Conservation (phyloP, 2,329 filamentous ascomycete genomes). For the Fusarium cyanostomum region DNA sequence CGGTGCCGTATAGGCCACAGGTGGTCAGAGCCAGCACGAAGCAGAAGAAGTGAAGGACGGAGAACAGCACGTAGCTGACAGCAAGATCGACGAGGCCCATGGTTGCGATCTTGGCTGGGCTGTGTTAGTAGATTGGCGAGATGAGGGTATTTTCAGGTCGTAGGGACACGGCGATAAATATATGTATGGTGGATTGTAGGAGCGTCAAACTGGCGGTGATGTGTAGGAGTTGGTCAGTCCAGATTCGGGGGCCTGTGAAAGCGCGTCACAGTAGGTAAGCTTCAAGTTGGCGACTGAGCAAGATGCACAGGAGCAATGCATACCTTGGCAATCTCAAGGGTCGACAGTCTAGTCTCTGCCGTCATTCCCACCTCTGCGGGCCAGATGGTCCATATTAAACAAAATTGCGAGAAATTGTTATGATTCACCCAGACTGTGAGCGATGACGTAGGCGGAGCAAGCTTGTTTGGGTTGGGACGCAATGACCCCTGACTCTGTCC, state of each 20-base stretch:
- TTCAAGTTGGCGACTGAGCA: not conserved
- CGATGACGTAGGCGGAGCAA: conserved; percentile 29
- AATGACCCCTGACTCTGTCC: conserved; percentile 12
- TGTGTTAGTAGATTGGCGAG: conserved; percentile 5
- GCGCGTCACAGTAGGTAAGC: conserved; percentile 13
- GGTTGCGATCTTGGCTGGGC: conserved; percentile 1
- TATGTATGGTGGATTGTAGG: not conserved
- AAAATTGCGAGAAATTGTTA: conserved; percentile 17
- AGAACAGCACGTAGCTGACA: conserved; percentile 64
- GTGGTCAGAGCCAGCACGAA: conserved; percentile 81
- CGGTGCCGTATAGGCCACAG: conserved; percentile 79
- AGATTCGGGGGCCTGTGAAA: not conserved
- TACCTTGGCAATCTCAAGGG: conserved; percentile 1
- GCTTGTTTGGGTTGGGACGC: conserved; percentile 30
- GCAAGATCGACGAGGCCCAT: conserved; percentile 59
- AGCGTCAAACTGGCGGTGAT: conserved; percentile 5
- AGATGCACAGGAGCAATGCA: not conserved
- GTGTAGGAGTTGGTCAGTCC: not conserved
- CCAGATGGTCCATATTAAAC: conserved; percentile 9
- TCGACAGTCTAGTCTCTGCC: conserved; percentile 31
- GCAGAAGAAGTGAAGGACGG: conserved; percentile 75
- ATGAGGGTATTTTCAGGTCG: conserved; percentile 7
- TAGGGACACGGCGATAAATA: conserved; percentile 6
- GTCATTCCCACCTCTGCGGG: conserved; percentile 19
- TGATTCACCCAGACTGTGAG: conserved; percentile 23